phyloP scores from a whole-genome alignment of 345 rosid genomes.

The Angophora floribunda region DNA sequence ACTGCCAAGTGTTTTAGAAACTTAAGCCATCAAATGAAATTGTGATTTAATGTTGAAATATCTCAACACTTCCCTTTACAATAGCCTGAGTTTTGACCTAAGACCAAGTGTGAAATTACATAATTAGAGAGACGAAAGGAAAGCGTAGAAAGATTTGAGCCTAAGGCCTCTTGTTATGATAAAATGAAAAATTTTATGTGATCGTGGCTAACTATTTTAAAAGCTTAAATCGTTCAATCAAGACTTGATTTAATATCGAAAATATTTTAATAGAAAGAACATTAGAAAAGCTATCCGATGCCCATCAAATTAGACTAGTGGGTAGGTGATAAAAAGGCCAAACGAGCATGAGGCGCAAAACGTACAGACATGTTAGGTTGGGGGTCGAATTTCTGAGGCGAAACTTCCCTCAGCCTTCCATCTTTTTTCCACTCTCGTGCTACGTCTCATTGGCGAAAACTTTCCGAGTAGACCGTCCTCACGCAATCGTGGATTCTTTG shows the following conservation, averaged over 20 bases:
- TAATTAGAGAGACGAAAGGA: not conserved
- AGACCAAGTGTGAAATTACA: not conserved
- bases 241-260: not conserved
- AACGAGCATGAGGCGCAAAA: not conserved
- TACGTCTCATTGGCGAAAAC: not conserved
- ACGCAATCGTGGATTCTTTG: not conserved
- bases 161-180: not conserved
- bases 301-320: not conserved
- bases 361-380: not conserved
- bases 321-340: not conserved
- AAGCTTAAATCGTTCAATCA: not conserved
- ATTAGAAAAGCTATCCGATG: not conserved
- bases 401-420: not conserved
- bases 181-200: not conserved
- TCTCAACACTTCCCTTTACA: not conserved
- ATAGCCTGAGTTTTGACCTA: not conserved
- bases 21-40: not conserved
- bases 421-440: not conserved
- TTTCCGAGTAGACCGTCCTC: not conserved
- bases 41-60: not conserved
- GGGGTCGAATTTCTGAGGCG: not conserved
- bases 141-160: not conserved
- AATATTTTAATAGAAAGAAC: not conserved
- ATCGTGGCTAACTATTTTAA: rapidly evolving
- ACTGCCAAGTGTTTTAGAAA: not conserved